phyloP scores from a whole-genome alignment of 192 early-diverging fungal genomes.

The Geranomyces variabilis region DNA sequence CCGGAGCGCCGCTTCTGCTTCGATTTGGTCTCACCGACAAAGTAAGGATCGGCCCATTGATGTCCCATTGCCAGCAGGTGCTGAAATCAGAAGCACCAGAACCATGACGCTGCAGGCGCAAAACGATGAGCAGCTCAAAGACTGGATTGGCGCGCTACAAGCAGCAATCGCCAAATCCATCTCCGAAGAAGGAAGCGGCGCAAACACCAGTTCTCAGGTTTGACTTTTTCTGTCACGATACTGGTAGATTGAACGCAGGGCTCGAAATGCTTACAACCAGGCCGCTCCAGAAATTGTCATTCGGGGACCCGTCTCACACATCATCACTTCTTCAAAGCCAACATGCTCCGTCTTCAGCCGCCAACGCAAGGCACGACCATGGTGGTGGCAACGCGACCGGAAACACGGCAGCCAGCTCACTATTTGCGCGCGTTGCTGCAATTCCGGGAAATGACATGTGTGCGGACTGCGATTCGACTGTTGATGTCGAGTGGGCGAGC shows the following conservation, averaged over 20 bases:
- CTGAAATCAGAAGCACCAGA: neutral
- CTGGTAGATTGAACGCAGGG: too few species aligned
- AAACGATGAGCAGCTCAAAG: slow-evolving; percentile 65
- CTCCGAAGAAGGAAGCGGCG: slow-evolving; percentile 26
- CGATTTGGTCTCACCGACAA: slow-evolving; percentile 61
- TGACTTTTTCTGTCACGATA: neutral
- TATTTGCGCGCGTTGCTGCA: neutral
- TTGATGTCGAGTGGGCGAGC: slow-evolving; percentile 82
- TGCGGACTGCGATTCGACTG: slow-evolving; percentile 58
- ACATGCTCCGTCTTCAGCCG: neutral
- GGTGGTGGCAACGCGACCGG: neutral
- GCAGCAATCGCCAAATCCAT: slow-evolving; percentile 48
- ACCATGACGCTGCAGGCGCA: slow-evolving; percentile 61
- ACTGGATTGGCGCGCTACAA: slow-evolving; percentile 62
- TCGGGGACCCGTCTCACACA: slow-evolving; percentile 15
- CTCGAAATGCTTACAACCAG: too few species aligned
- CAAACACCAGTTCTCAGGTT: neutral
- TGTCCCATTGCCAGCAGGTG: neutral
- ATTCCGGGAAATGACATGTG: slow-evolving; percentile 52
- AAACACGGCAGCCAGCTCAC: neutral
- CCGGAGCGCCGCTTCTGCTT: slow-evolving; percentile 69
- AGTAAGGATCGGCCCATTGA: slow-evolving; percentile 47
- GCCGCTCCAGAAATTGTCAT: slow-evolving; percentile 21
- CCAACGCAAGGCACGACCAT: neutral
- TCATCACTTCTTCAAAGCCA: neutral